These are phyloP conservation scores for Dillenia suffruticosa DNA, from an alignment of 164 flowering plant species.

Conservation along the genomic window DNA sequence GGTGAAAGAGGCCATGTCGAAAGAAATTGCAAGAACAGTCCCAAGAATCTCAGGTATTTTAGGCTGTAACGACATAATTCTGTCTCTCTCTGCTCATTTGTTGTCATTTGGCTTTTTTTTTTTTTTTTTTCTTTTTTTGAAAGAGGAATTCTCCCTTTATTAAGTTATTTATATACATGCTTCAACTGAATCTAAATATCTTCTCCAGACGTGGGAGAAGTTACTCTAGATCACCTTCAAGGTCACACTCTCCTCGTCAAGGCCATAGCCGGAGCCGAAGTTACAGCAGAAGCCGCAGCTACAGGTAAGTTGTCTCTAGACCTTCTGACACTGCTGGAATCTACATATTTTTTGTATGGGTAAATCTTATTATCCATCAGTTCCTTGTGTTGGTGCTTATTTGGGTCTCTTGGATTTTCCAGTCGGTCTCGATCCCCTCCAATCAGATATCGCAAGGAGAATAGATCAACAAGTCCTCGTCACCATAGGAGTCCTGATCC, in stretches of 20 bases:
- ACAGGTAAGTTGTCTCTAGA: conserved; percentile 26
- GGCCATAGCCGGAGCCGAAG: conserved; percentile 39
- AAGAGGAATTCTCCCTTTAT: no score
- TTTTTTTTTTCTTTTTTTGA: no score
- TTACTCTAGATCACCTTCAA: conserved; percentile 43
- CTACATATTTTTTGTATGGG: not conserved
- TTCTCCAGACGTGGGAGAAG: conserved; percentile 26
- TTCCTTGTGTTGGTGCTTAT: not conserved
- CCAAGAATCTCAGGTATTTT: no score
- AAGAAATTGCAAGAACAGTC: conserved; percentile 3
- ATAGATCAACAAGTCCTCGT: conserved; percentile 55
- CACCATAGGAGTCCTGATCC: conserved; percentile 51
- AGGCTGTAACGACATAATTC: no score
- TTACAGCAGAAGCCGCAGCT: conserved; percentile 42
- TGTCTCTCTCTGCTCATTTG: no score
- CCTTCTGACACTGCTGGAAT: no score
- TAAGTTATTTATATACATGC: no score
- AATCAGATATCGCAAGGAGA: conserved; percentile 44
- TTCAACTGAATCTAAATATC: no score
- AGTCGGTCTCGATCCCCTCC: conserved; percentile 71
- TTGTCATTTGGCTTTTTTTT: no score
- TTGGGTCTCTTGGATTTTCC: conserved; percentile 8
- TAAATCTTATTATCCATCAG: not conserved
- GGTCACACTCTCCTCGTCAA: conserved; percentile 29
- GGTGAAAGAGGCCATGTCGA: conserved; percentile 2